Base-by-base conservation (phyloP, 306 rosid species). In the Quercus alba region DNA sequence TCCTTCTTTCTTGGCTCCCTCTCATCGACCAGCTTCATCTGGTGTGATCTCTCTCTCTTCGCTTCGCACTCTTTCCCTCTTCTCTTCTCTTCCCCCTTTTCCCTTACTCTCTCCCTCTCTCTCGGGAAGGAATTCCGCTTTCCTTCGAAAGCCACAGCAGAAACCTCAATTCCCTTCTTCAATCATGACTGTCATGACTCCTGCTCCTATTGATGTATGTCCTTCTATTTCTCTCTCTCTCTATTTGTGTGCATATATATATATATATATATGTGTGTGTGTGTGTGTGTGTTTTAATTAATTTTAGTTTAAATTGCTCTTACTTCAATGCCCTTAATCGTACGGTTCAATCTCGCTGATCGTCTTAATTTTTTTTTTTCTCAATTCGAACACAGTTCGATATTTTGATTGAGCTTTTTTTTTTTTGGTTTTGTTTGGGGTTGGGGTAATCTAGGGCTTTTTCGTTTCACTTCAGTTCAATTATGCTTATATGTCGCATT, bases 161-260 rank as follows among this genome's bases (percentile, higher is more conserved):
- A 74, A 80, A 82, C 87, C 38, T 83, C 77, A 85, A 85, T 88
- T 82, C 35, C 85, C 19, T 28, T 49, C 82, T 85, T 75, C 81
- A 44, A 59, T 84, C 91, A 89, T 87, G 91, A 91, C 96, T 46
- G 89, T 91, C 56, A 75, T 87, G 89, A 86, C 93, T 74, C 96
- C 96, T 74, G 89, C 89, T 79, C 91, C 98, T 84, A 80, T 93
- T 85, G 97, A 93, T 77, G 98, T 93, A 83, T 73, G 91, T 69
- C 44, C 74, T 18, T 56, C 73, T 33, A 61, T 78, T 75, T 78
- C 71, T 80, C 76, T 74, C 26, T 64, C 77, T 21, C 81, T 59
- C 49, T 70, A 58, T 49, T 7, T n/a, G 9, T 57, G 10, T 19
- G 3, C 20, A n/a, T 8, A 7, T n/a, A 1, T 25, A 2, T 25